phyloP scores from a whole-genome alignment of 768 basidiomycete genomes.

The Lepiota subincarnata region DNA sequence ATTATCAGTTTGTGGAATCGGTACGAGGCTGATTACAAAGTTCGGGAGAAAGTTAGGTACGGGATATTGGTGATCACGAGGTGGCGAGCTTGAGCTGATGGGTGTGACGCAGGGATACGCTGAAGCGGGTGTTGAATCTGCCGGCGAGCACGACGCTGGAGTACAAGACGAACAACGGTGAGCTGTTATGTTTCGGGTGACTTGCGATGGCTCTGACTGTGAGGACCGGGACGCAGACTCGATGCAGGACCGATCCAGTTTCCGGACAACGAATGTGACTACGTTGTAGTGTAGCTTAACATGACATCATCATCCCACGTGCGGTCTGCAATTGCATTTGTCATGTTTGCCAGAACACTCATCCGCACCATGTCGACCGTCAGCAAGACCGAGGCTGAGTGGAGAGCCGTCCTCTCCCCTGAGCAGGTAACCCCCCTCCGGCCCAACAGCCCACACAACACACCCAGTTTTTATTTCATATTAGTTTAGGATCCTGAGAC shows the following conservation, averaged over 20 bases:
- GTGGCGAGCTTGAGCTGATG: neutral
- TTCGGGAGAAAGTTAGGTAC: constrained; percentile 80
- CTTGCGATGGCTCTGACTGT: no score
- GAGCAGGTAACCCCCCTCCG: constrained; percentile 61
- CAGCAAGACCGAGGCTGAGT: constrained; percentile 69
- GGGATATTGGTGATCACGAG: constrained; percentile 22
- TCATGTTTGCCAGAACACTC: neutral
- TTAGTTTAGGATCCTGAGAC: constrained; percentile 82
- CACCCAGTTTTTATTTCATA: no score
- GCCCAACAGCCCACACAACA: no score
- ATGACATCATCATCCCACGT: no score
- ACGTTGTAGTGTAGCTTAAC: no score
- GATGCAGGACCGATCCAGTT: constrained; percentile 85
- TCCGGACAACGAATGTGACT: constrained; percentile 39
- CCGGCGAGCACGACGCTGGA: constrained; percentile 82
- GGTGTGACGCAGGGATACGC: constrained; percentile 57
- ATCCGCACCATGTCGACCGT: constrained; percentile 32
- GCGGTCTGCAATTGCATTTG: no score
- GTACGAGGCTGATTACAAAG: constrained; percentile 68
- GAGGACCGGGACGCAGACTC: constrained; percentile 50
- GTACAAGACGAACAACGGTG: constrained; percentile 92
- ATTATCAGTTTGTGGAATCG: constrained; percentile 93
- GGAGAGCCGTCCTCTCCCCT: constrained; percentile 74
- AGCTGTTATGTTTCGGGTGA: no score
- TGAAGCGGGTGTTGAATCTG: constrained; percentile 71